Evolutionary conservation across 2,329 filamentous ascomycete genomes (phyloP).

Genomic region (Microcyclosporella mali): DNA sequence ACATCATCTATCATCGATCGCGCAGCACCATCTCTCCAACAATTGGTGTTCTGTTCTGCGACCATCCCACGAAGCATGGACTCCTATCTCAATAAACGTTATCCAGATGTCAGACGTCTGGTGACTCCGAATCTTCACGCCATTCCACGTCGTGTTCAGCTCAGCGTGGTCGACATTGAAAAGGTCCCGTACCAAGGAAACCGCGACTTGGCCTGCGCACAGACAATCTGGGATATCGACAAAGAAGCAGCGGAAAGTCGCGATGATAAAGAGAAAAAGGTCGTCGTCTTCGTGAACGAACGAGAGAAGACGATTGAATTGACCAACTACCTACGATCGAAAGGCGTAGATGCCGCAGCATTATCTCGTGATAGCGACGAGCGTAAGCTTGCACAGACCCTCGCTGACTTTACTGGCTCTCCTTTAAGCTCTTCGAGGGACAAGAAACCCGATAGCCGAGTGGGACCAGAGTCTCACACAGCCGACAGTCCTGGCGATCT

Average conservation of each 20-base stretch:
- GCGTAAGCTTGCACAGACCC: slow-evolving; percentile 67
- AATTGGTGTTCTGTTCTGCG: slow-evolving; percentile 88
- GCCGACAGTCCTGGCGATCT: slow-evolving; percentile 6
- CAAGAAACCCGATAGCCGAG: neutral
- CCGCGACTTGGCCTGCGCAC: slow-evolving; percentile 86
- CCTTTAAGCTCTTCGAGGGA: slow-evolving; percentile 4
- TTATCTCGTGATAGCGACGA: slow-evolving; percentile 79
- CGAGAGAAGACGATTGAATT: slow-evolving; percentile 80
- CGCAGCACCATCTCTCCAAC: slow-evolving; percentile 70
- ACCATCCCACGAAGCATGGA: slow-evolving; percentile 91
- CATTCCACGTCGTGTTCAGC: slow-evolving; percentile 87
- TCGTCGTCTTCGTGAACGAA: slow-evolving; percentile 96
- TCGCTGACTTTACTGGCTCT: slow-evolving; percentile 64
- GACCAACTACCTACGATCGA: slow-evolving; percentile 68
- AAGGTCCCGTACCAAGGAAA: slow-evolving; percentile 92
- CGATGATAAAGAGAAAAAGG: slow-evolving; percentile 62
- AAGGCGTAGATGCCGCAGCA: slow-evolving; percentile 82
- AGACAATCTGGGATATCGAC: slow-evolving; percentile 89
- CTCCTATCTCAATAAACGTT: slow-evolving; percentile 71
- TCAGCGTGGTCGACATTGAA: slow-evolving; percentile 86
- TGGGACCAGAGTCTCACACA: slow-evolving; percentile 4
- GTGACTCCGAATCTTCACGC: slow-evolving; percentile 95
- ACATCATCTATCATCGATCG: slow-evolving; percentile 80
- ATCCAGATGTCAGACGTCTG: slow-evolving; percentile 75
- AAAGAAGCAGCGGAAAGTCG: slow-evolving; percentile 62